Percentiles rank a stretch among this genome's conserved stretches.
Evolutionary conservation across 495 filamentous ascomycete genomes (phyloP).

Genomic region (Oleoguttula mirabilis): DNA sequence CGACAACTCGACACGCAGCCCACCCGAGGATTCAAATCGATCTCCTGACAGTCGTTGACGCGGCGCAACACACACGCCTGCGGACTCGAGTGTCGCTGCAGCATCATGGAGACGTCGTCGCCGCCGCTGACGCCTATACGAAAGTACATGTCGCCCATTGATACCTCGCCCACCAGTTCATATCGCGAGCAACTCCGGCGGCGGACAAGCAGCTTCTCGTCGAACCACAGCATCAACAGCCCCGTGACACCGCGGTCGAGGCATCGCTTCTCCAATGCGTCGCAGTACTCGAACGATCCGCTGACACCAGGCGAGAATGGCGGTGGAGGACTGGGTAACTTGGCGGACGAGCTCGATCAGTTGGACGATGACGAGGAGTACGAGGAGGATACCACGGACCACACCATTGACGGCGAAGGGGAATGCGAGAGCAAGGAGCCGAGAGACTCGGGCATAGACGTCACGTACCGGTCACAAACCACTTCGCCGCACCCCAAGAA

Average conservation of each 20-base stretch:
- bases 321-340: slow-evolving; percentile 18
- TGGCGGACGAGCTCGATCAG: slow-evolving; percentile 21
- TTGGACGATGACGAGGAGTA: slow-evolving; percentile 18
- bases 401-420: slow-evolving; percentile 1
- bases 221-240: slow-evolving; percentile 16
- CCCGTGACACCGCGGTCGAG: slow-evolving; percentile 5
- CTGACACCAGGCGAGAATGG: slow-evolving; percentile 9
- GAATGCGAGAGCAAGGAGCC: slow-evolving; percentile 9
- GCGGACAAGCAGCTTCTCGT: slow-evolving; percentile 20
- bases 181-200: slow-evolving; percentile 10
- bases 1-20: no score
- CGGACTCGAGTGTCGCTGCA: no score
- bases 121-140: slow-evolving; percentile 18
- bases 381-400: slow-evolving; percentile 7
- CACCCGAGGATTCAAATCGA: no score
- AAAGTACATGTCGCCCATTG: slow-evolving; percentile 15
- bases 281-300: slow-evolving; percentile 14
- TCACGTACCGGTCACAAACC: slow-evolving; percentile 6
- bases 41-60: no score
- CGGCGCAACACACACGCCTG: no score
- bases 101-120: slow-evolving; percentile 1
- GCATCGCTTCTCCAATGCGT: slow-evolving; percentile 17
- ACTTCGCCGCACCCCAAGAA: slow-evolving; percentile 4
- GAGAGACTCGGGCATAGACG: slow-evolving; percentile 17
- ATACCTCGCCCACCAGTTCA: slow-evolving; percentile 16